Evolutionary conservation across 352 stramenopile species (phyloP).

Genomic region (Globisporangium nagaii): DNA sequence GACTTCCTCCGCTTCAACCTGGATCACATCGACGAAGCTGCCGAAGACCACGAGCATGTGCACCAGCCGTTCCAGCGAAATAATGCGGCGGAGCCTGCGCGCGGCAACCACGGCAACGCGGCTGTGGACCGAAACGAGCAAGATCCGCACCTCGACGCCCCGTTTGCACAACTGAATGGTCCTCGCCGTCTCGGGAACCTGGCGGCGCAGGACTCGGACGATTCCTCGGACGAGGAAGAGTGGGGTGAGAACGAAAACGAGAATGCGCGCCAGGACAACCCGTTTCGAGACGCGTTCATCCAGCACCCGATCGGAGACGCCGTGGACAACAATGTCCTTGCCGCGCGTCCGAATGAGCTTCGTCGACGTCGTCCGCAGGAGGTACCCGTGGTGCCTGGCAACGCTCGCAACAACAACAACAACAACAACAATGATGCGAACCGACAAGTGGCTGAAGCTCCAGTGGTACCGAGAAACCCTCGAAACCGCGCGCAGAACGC

Average conservation of each 20-base stretch:
- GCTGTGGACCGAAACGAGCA: conserved; percentile 9
- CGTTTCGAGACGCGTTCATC: conserved; percentile 39
- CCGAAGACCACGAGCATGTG: conserved; percentile 26
- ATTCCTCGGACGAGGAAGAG: conserved; percentile 54
- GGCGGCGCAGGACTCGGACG: conserved; percentile 34
- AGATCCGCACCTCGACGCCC: conserved; percentile 22
- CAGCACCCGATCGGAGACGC: conserved; percentile 26
- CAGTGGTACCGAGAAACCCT: conserved; percentile 18
- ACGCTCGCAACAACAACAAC: conserved; percentile 6
- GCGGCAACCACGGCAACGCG: conserved; percentile 6
- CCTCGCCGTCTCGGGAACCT: conserved; percentile 31
- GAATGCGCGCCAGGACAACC: conserved; percentile 16
- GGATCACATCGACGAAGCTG: conserved; percentile 75
- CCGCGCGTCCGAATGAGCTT: conserved; percentile 23
- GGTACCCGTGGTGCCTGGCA: neutral
- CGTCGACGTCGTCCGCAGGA: conserved; percentile 26
- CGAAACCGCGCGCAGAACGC: conserved; percentile 25
- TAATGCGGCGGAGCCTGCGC: neutral
- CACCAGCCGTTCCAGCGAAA: conserved; percentile 8
- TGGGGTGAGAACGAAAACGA: conserved; percentile 18
- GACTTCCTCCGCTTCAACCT: conserved; percentile 91
- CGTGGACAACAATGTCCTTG: conserved; percentile 12
- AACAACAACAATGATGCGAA: conserved; percentile 2
- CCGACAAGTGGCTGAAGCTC: conserved; percentile 6
- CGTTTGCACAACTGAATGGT: conserved; percentile 29